Evolutionary conservation across 108 stramenopile species (phyloP), one percentile per base, ranked within the genome.

Genomic region (Discostella stelligeroides): DNA sequence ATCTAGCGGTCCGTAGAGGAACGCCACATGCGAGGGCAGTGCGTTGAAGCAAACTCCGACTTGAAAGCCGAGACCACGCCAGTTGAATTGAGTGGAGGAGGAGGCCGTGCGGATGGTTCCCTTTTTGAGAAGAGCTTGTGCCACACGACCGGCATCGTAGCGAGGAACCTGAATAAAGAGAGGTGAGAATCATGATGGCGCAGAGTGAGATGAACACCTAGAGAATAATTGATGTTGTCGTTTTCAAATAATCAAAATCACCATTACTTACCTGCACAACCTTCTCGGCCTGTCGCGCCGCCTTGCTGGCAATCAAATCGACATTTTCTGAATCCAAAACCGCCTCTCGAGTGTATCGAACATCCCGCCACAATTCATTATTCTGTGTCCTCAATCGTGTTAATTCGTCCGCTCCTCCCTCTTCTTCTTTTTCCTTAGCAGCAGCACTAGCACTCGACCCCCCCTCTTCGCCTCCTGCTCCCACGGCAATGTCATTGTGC

Each of bases 241-340:
- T 7, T 13, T 23, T 13, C 48, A 46, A 46, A 7, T 23, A 49
- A 23, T 23, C 23, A 25, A 11, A 53, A 13, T 20, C 11, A 23
- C 23, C 69, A 21, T 12, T 9, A 84, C 91, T 46, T 64, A 92
- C 92, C 84, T 87, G 86, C 23, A 95, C 75, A 40, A 92, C 63
- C 49, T 79, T 80, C 40, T 95, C 91, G 13, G 88, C 88, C 61
- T 91, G 82, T 40, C 76, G 56, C 14, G 84, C 79, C 9, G 86
- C 85, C 72, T 84, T 71, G 13, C 67, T 67, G 7, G 89, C 67
- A 75, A 94, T 87, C 41, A 86, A 57, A 48, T 86, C 80, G 38
- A 92, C 24, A 67, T 96, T 96, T 42, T 94, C 90, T 9, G 84
- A 87, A 69, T 96, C 95, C 73, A 96, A 53, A 30, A 92, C 95